These are phyloP conservation scores for Moesziomyces sp. DNA, from an alignment of 1,284 basidiomycete species.

Conservation along the genomic window DNA sequence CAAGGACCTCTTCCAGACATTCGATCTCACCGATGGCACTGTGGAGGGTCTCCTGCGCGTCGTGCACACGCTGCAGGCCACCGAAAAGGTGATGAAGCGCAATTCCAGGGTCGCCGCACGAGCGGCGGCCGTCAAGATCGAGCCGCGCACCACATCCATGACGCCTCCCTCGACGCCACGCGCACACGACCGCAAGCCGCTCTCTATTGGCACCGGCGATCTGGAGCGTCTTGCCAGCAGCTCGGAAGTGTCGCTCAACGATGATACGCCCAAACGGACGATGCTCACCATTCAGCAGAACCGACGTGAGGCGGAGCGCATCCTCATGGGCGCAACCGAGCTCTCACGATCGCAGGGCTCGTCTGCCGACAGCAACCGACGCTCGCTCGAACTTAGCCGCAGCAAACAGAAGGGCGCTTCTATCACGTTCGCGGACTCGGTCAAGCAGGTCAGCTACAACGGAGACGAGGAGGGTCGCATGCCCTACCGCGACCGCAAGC, in stretches of 20 bases:
- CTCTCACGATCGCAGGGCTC: constrained; percentile 5
- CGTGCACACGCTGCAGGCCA: constrained; percentile 50
- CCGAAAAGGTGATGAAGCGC: constrained; percentile 28
- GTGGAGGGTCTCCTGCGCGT: constrained; percentile 52
- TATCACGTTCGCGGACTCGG: constrained; percentile 56
- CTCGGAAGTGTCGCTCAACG: constrained; percentile 22
- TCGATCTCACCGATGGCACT: constrained; percentile 54
- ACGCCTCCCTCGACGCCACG: constrained; percentile 44
- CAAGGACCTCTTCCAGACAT: constrained; percentile 55
- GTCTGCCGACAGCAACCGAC: constrained; percentile 18
- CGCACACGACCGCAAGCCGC: constrained; percentile 28
- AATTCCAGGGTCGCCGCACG: constrained; percentile 22
- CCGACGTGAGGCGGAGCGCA: constrained; percentile 47
- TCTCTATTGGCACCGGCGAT: constrained; percentile 28
- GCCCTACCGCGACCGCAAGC: constrained; percentile 59
- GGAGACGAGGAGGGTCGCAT: constrained; percentile 48
- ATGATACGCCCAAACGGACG: constrained; percentile 31
- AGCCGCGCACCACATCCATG: constrained; percentile 43
- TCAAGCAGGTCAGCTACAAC: constrained; percentile 37
- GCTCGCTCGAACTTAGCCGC: constrained; percentile 28
- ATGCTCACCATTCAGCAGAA: constrained; percentile 39
- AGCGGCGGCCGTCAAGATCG: constrained; percentile 34
- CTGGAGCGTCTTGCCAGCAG: constrained; percentile 34
- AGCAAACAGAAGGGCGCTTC: constrained; percentile 25
- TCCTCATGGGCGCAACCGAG: constrained; percentile 33